Conservation (phyloP, 2,329 filamentous ascomycete species). For the Phyllosticta citriasiana region DNA sequence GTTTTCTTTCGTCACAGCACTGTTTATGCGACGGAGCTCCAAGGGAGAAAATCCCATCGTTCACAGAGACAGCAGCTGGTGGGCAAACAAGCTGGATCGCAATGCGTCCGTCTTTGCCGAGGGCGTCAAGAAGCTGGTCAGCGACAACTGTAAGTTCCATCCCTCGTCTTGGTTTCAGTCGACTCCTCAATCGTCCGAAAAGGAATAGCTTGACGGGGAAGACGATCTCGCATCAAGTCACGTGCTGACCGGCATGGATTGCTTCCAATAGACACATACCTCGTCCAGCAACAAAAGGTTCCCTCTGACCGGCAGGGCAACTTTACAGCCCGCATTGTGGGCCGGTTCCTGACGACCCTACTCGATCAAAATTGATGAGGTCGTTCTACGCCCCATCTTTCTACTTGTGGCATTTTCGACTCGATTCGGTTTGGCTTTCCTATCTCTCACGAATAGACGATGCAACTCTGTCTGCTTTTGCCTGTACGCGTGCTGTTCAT, state of each 20-base stretch:
- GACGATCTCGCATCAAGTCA: background rate
- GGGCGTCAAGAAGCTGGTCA: conserved; percentile 2
- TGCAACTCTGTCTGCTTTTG: background rate
- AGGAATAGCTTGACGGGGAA: background rate
- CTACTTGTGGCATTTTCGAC: background rate
- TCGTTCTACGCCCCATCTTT: background rate
- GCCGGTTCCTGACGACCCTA: conserved; percentile 5
- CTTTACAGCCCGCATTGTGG: conserved; percentile 8
- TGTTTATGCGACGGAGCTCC: conserved; percentile 24
- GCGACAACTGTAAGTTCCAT: conserved; percentile 3
- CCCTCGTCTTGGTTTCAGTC: background rate
- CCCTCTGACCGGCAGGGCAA: conserved; percentile 7
- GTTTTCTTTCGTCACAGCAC: conserved; percentile 34
- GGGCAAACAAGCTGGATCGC: conserved; percentile 4
- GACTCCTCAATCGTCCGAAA: background rate
- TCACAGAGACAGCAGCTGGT: conserved; percentile 3
- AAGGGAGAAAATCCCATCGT: conserved; percentile 8
- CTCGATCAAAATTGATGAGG: conserved; percentile 3
- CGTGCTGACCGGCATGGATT: background rate
- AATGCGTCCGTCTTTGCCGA: conserved; percentile 2
- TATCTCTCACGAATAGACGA: background rate
- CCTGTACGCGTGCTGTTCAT: background rate
- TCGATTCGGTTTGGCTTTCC: background rate
- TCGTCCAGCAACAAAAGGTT: conserved; percentile 7
- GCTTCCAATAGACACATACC: conserved; percentile 1